Evolutionary conservation across 2,329 filamentous ascomycete species (phyloP).

Genomic region (Byssothecium circinans): DNA sequence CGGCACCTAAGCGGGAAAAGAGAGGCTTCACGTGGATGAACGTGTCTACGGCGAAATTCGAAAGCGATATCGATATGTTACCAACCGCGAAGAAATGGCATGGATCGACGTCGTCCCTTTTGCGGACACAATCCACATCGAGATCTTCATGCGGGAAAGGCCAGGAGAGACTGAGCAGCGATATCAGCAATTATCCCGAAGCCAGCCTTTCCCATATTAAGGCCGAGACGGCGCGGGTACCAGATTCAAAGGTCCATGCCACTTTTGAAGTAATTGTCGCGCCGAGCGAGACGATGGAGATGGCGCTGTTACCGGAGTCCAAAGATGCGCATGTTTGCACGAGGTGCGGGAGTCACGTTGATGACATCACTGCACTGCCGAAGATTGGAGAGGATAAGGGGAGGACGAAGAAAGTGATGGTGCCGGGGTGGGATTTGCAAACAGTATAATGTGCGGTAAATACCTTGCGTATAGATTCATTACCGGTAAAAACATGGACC

Average conservation of each 20-base stretch:
- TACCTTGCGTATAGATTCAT: too few relatives aligned
- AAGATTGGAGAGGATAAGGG: neutral
- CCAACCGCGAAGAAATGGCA: neutral
- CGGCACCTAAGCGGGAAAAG: neutral
- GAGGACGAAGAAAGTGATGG: neutral
- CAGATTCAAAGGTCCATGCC: too few relatives aligned
- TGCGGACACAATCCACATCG: neutral
- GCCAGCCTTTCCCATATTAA: neutral
- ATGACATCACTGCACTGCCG: neutral
- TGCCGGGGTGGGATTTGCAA: neutral
- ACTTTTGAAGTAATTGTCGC: too few relatives aligned
- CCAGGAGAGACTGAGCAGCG: neutral
- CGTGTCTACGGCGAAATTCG: neutral
- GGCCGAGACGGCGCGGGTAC: neutral
- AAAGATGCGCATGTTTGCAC: neutral
- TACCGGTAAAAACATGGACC: too few relatives aligned
- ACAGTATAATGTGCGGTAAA: too few relatives aligned
- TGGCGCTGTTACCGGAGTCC: neutral
- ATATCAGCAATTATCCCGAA: neutral
- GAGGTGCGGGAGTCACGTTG: neutral
- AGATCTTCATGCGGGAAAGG: neutral
- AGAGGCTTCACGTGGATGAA: constrained; percentile 1
- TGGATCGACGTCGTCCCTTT: neutral
- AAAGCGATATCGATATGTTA: neutral
- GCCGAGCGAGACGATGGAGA: neutral